Evolutionary conservation across 2,329 filamentous ascomycete genomes (phyloP), one percentile per base, ranked within the genome.

Genomic region (Aspergillus proliferans): DNA sequence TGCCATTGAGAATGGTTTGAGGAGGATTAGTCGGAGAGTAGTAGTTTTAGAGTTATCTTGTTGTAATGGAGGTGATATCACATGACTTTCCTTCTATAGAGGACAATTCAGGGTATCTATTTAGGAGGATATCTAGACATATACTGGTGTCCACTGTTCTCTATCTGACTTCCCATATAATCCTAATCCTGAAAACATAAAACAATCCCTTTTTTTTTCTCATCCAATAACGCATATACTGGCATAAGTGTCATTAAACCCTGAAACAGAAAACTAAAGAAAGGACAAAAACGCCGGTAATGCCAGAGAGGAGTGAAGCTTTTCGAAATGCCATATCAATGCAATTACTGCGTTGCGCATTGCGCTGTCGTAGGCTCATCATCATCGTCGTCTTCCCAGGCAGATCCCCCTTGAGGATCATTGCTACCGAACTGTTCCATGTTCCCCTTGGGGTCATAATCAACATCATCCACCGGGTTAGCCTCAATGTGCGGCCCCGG

Each of bases 381-480:
- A 3, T 74, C 71, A 5, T 77, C 74, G 18, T 76, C 75, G 49
- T 77, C 75, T 46, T 71, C 73, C 76, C 76, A 78, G 10, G 59
- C 69, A 22, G 67, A 66, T 15, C 67, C 71, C 12, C 68, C 70
- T 15, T 68, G 64, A 1, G 61, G 63, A 57, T 76, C 74, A 19
- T 65, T 67, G 26, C 69, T 68, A 10, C 75, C 76, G 49, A 75
- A 76, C 62, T 90, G 83, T 46, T 96, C 88, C 58, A 95, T 81
- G 60, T 90, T 85, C 3, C 83, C 88, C 55, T 91, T 82, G n/a
- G 82, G 81, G 53, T 95, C 87, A 60, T 88, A 95, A 2, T 88
- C 81, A 1, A 96, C 89, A 56, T 97, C 90, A 50, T 97, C 93
- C 7, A 91, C 76, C 51, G 87, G 83, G 0, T 92, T 85, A 0